Base-by-base conservation (phyloP, 2,329 filamentous ascomycete species). In the Pestalotiopsis sp. region DNA sequence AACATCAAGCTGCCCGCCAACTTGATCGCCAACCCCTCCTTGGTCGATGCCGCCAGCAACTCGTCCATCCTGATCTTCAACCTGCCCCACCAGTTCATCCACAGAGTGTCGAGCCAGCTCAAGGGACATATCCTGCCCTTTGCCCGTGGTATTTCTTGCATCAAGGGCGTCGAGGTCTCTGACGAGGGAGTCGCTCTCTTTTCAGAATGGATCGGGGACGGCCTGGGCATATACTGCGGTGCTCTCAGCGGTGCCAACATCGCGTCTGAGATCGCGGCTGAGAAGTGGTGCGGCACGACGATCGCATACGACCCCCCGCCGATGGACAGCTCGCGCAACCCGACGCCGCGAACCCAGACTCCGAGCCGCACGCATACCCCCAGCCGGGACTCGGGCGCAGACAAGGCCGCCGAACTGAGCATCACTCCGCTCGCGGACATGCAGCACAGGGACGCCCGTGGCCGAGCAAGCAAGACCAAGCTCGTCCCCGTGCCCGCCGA, bases 201-300 rank as follows among this genome's bases (percentile, higher is more conserved):
- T 84, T 97, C 93, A 67, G 96, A 99, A 83, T 94, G 92, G 80
- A 99, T 99, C 78, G 95, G 95, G 68, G 90, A 93, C 79, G 91
- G 92, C 38, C 87, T 99, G 23, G 93, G 93, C 71, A 99, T 99
- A 79, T 99, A 99, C 85, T 97, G 95, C 76, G 96, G 96, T 76
- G 95, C 96, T 11, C 88, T 99, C 52, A 97, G 94, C 58, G 96
- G 96, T 67, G 96, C 96, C 75, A 99, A 99, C 84, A 96, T 99
- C 76, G 96, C 97, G 64, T 93, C 88, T 73, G 97, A 99, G 81
- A 96, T 99, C 75, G 96, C 96, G 1, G 89, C 90, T 73, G 96
- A 98, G 85, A 97, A 98, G 81, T 98, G 94, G 88, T 97, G 93
- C 70, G 96, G 98, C 83, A 98, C 96, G 2, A 99, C 95, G 25